Evolutionary conservation across 352 stramenopile species (phyloP), one percentile per base, ranked within the genome.

Genomic region (Globisporangium viniferum): DNA sequence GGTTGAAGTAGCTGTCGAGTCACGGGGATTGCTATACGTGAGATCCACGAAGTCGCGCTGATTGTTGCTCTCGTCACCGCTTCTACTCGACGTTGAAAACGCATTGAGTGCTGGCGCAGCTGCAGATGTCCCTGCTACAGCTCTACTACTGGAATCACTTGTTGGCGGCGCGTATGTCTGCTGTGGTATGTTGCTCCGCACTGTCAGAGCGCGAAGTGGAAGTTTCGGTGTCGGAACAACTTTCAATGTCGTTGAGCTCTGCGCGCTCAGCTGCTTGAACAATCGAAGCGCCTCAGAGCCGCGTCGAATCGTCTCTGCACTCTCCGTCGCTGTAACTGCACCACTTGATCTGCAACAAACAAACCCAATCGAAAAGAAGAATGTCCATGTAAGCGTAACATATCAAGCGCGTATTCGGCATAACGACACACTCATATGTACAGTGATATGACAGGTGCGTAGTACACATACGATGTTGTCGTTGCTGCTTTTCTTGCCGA

Each of bases 201-300:
- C 36, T 12, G 48, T 56, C 12, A 57, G 44, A 18, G 59, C 31
- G n/a, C 35, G 35, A 48, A 55, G 35, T 31, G 49, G 66, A 18
- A 59, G 51, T 33, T 49, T 55, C 10, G 67, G 67, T 44, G 78
- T 88, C 29, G 80, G 80, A 20, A 88, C 73, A n/a, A 88, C 71
- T 55, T 75, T 75, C 0, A 88, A 56, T 22, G 62, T 39, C 22
- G 55, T 51, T 31, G 41, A 66, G 54, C 44, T 64, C n/a, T 69
- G 36, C 22, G 31, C n/a, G 9, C 57, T 61, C 35, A 73, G 67
- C 44, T 66, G 62, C 56, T 56, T 59, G 44, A 73, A 65, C 24
- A 70, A 44, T 29, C 35, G 24, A 10, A 82, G 66, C 7, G 76
- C 80, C 10, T 85, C 73, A 31, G 69, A 57, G n/a, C 80, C 80